Evolutionary conservation across 805 yeast genomes (phyloP).

Genomic region (Groenewaldozyma tartarivorans): DNA sequence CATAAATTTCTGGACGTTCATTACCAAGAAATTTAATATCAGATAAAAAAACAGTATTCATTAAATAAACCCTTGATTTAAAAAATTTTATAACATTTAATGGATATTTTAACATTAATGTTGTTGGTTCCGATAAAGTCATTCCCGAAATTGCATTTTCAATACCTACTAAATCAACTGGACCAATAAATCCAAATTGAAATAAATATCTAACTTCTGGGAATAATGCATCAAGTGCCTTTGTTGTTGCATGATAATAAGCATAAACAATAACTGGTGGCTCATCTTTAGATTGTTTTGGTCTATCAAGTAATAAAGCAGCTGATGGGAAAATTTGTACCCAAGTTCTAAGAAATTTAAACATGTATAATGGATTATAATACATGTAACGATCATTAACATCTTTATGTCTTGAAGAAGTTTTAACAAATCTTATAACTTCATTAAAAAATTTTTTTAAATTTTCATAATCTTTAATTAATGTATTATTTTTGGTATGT

Average conservation of each 20-base stretch:
- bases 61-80: slow-evolving; percentile 18
- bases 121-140: not conserved
- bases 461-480: slow-evolving; percentile 10
- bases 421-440: slow-evolving; percentile 10
- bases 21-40: slow-evolving; percentile 10
- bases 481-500: slow-evolving; percentile 7
- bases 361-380: slow-evolving; percentile 17
- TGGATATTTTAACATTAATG: slow-evolving; percentile 21
- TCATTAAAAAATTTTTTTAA: slow-evolving; percentile 10
- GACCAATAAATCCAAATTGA: slow-evolving; percentile 29
- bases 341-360: slow-evolving; percentile 20
- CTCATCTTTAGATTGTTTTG: slow-evolving; percentile 1
- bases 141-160: slow-evolving; percentile 12
- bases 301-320: slow-evolving; percentile 12
- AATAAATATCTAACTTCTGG: slow-evolving; percentile 30
- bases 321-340: slow-evolving; percentile 19
- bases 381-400: slow-evolving; percentile 10
- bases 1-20: slow-evolving; percentile 17
- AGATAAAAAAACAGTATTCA: slow-evolving; percentile 14
- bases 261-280: slow-evolving; percentile 21
- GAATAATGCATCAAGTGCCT: slow-evolving; percentile 28
- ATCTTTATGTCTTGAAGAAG: slow-evolving; percentile 7
- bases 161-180: slow-evolving; percentile 25
- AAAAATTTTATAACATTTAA: slow-evolving; percentile 24
- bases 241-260: slow-evolving; percentile 28